Evolutionary conservation across 768 basidiomycete genomes (phyloP).

Genomic region (Macrolepiota fuliginosa): DNA sequence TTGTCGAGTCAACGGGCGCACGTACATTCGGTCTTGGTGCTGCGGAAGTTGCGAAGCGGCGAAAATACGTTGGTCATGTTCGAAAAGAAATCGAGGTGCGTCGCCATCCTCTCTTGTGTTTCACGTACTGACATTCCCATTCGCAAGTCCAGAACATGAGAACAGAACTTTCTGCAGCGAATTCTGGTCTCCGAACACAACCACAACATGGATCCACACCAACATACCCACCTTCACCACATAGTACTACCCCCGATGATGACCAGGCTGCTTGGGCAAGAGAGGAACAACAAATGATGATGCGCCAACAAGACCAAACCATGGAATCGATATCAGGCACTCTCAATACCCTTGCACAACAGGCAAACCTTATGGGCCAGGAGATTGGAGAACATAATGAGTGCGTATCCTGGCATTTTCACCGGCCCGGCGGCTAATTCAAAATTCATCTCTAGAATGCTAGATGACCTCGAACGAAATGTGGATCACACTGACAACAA

Average conservation of each 20-base stretch:
- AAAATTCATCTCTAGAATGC: conserved; percentile 51
- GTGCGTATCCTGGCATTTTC: conserved; percentile 37
- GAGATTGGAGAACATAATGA: conserved; percentile 92
- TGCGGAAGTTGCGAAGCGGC: conserved; percentile 69
- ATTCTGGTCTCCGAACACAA: conserved; percentile 19
- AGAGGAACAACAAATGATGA: conserved; percentile 90
- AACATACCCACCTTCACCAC: conserved; percentile 19
- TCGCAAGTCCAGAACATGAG: conserved; percentile 73
- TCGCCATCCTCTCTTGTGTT: conserved; percentile 11
- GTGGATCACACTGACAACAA: conserved; percentile 70
- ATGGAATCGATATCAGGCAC: conserved; percentile 89
- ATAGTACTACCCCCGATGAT: conserved; percentile 43
- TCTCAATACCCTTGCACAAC: conserved; percentile 77
- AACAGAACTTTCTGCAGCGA: conserved; percentile 43
- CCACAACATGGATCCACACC: conserved; percentile 22
- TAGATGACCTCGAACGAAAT: conserved; percentile 72
- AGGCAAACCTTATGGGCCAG: conserved; percentile 92
- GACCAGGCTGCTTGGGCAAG: conserved; percentile 79
- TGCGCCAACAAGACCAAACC: conserved; percentile 85
- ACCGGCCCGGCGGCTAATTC: background rate
- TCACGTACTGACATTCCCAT: conserved; percentile 24
- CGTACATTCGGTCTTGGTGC: conserved; percentile 82
- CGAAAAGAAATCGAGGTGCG: conserved; percentile 77
- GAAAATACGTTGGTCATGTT: conserved; percentile 74
- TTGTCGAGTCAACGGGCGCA: conserved; percentile 84